Base-by-base conservation (phyloP, 441 rosid species). In the Pelargonium fulgidum region DNA sequence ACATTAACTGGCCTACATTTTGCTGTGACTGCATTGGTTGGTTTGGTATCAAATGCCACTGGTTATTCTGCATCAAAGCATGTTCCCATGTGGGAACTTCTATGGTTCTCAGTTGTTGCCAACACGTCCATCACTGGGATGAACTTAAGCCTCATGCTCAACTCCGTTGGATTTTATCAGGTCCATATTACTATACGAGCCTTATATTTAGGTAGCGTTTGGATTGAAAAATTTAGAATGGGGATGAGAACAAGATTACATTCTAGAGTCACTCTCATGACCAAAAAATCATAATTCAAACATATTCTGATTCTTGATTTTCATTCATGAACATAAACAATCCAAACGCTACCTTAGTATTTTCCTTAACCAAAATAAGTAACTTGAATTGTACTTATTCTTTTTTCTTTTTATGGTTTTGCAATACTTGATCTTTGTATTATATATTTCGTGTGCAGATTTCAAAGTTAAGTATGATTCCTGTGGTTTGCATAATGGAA, bases 381-480 rank as follows among this genome's bases (percentile, higher is more conserved):
- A 29, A 29, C 36, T 2, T 29, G 36, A 0, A 1, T 29, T 29
- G 3, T 29, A 29, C 36, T 29, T 29, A 29, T 0, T 29, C 36
- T 29, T 29, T 29, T 54, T 16, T 16, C 26, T 10, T 56, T 56
- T 19, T 56, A 7, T 19, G 61, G 29, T 56, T 56, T 56, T 19
- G 9, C 62, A 19, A 56, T 12, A 11, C 11, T 19, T 48, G 26
- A 47, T 50, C 6, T 67, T 62, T 62, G 17, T 16, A 20, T 0
- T 19, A 8, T 22, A 59, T 20, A 36, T 62, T 50, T 70, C 29
- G 16, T 13, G 20, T 39, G 50, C 68, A 75, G 78, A 75, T 75
- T 67, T 75, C 78, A n/a, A 75, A 75, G 66, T 68, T 75, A 44
- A 75, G 78, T 67, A 75, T 75, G 75, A 75, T 75, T 71, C 78